A percentile compares a stretch with the other conserved stretches of the same genome.
phyloP scores from a whole-genome alignment of 1,284 basidiomycete genomes.

The Agroathelia rolfsii region DNA sequence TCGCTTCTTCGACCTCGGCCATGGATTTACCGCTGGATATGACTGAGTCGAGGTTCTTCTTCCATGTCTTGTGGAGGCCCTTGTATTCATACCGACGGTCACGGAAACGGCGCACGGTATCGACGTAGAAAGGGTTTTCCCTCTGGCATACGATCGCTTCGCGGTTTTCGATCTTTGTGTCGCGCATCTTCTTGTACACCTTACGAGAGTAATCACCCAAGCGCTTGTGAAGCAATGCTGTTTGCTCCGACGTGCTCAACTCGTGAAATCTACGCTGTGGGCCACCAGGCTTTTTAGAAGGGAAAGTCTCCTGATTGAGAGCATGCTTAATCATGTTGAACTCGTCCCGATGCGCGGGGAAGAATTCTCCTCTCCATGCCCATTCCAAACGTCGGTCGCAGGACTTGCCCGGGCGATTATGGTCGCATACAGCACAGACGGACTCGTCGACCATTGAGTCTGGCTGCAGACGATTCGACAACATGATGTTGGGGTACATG shows the following conservation, averaged over 20 bases:
- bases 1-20: slow-evolving; percentile 90
- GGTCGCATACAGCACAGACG: slow-evolving; percentile 97
- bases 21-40: slow-evolving; percentile 60
- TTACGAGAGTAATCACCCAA: slow-evolving; percentile 97
- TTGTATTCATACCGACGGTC: slow-evolving; percentile 99
- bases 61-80: slow-evolving; percentile 98
- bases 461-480: slow-evolving; percentile 97
- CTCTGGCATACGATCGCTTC: slow-evolving; percentile 96
- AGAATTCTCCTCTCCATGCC: slow-evolving; percentile 99
- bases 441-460: slow-evolving; percentile 97
- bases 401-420: slow-evolving; percentile 90
- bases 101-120: slow-evolving; percentile 95
- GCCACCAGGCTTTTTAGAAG: slow-evolving; percentile 66
- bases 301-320: slow-evolving; percentile 90
- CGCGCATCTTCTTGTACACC: slow-evolving; percentile 99
- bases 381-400: slow-evolving; percentile 94
- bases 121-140: slow-evolving; percentile 99
- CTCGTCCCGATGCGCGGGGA: slow-evolving; percentile 95
- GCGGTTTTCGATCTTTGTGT: slow-evolving; percentile 91
- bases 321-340: slow-evolving; percentile 99
- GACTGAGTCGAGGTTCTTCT: slow-evolving; percentile 90
- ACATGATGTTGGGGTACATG: slow-evolving; percentile 99
- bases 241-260: slow-evolving; percentile 81
- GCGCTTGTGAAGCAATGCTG: slow-evolving; percentile 90
- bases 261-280: slow-evolving; percentile 81